A percentile compares a stretch with the other conserved stretches of the same genome.
Conservation (phyloP, 228 moss, liverwort and hornwort species). For the Sphagnum magellanicum region DNA sequence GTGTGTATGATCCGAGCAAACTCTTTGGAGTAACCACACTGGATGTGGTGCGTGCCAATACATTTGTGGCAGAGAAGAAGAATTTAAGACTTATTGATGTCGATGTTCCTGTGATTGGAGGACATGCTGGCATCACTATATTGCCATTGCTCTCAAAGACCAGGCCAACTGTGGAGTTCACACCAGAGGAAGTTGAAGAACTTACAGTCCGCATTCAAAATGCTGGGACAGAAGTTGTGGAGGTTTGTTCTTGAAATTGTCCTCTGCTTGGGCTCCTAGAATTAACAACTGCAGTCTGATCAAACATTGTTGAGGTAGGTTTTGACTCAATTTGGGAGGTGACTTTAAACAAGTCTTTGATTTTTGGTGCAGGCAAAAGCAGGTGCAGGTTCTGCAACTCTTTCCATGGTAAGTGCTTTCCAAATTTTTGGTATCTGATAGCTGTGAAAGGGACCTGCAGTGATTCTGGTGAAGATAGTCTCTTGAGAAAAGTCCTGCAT, state of each 20-base stretch:
- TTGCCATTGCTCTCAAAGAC: conserved; percentile 93
- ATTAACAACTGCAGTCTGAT: too few species aligned
- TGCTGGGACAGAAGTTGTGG: conserved; percentile 97
- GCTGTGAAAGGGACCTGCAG: too few species aligned
- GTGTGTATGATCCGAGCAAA: conserved; percentile 79
- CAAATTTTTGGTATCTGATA: too few species aligned
- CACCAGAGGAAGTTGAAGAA: conserved; percentile 68
- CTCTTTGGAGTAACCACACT: conserved; percentile 96
- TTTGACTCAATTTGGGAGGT: too few species aligned
- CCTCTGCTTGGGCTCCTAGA: too few species aligned
- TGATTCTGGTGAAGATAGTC: too few species aligned
- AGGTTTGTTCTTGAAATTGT: conserved; percentile 6
- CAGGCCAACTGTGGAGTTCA: conserved; percentile 80
- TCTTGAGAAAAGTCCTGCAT: too few species aligned
- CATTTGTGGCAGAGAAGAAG: conserved; percentile 95
- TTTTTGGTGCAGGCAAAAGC: conserved; percentile 51
- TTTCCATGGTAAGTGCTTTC: conserved; percentile 60
- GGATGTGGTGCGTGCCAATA: conserved; percentile 94
- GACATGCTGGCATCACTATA: conserved; percentile 92
- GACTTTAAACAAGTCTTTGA: too few species aligned
- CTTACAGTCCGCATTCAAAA: conserved; percentile 94
- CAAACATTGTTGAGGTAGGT: too few species aligned
- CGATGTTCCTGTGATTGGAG: conserved; percentile 93
- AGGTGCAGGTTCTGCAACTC: conserved; percentile 88
- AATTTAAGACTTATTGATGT: conserved; percentile 84